Base-by-base conservation (phyloP, 1,284 basidiomycete species). In the Uromyces viciae-fabae region DNA sequence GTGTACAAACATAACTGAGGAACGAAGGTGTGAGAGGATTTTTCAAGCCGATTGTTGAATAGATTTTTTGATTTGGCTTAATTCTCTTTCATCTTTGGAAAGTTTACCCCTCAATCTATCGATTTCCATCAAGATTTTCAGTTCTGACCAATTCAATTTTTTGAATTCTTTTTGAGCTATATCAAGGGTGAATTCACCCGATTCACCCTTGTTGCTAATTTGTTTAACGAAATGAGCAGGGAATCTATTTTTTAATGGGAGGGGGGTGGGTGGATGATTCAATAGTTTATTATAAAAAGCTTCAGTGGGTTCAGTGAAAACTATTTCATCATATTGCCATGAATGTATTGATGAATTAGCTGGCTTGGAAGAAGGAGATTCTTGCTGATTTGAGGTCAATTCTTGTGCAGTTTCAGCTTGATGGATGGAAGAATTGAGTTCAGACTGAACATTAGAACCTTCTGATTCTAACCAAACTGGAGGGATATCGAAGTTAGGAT, bases 261-360 rank as follows among this genome's bases (percentile, higher is more conserved):
- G 87, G 3, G 91, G 91, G 0, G 93, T 95, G 0, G 95, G 95
- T 0, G 94, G 92, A 84, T 96, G 90, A 3, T 89, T 88, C 0
- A 91, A 91, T 69, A 99, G 90, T 78, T 93, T 89, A 83, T 92
- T 91, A 84, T 98, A 90, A 87, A 99, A 96, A 38, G 91, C 88
- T 82, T 94, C 91, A 82, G 92, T 94, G 0, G 97, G 97, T 84
- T 99, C 96, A 83, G 91, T 91, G 87, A 99, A 99, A 68, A 99
- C 94, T 82, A 99, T 90, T 83, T 99, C 97, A 86, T 99, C 97
- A 87, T 99, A 99, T 85, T 98, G 95, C 96, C 97, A 99, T 0
- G 94, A 94, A 86, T 98, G 93, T n/a, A 98, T 93, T 0, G 88
- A 22, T 28, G 43, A 7, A 28, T 87, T 25, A 86, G 85, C 22